Evolutionary conservation across 1,284 basidiomycete genomes (phyloP).

Genomic region (Phaffia rhodozyma): DNA sequence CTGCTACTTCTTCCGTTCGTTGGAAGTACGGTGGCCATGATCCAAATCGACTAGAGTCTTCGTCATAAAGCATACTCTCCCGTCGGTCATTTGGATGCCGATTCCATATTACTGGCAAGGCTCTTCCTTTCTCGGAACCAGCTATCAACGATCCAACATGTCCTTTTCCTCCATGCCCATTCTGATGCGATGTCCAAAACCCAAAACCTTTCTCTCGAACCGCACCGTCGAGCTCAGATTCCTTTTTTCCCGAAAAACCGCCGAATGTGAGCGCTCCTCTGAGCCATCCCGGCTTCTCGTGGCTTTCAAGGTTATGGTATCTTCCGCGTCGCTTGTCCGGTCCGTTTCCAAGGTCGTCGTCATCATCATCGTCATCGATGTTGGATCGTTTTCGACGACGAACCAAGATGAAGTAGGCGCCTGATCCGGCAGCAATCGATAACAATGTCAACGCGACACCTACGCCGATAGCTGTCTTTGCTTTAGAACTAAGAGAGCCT

Average conservation of each 20-base stretch:
- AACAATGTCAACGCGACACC: background rate
- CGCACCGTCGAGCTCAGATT: no score
- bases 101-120: no score
- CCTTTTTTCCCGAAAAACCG: no score
- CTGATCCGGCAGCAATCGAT: background rate
- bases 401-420: background rate
- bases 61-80: conserved; percentile 14
- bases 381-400: background rate
- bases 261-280: no score
- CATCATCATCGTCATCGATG: background rate
- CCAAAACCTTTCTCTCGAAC: no score
- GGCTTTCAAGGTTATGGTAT: background rate
- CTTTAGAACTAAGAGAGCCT: background rate
- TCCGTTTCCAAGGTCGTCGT: background rate
- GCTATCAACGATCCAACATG: background rate
- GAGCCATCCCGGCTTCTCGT: conserved; percentile 1
- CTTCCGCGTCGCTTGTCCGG: background rate
- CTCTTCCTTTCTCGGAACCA: background rate
- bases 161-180: no score
- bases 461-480: conserved; percentile 9
- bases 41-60: conserved; percentile 11
- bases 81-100: background rate
- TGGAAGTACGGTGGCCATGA: conserved; percentile 2
- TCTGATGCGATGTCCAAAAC: no score
- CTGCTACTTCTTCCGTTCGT: background rate